These are phyloP conservation scores for Lentinus brumalis DNA, from an alignment of 768 basidiomycete species.

Conservation along the genomic window DNA sequence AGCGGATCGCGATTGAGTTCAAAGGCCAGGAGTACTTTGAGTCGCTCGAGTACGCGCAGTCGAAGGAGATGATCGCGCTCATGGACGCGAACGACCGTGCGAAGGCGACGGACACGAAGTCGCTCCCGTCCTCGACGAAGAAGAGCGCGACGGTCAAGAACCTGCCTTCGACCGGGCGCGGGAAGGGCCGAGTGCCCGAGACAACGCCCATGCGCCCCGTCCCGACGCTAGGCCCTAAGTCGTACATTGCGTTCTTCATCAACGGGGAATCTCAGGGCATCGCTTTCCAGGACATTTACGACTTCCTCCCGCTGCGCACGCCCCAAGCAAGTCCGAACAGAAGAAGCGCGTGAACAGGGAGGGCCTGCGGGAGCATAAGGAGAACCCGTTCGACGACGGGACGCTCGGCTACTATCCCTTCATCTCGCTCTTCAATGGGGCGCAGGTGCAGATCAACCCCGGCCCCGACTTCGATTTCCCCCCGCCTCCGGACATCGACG, in stretches of 20 bases:
- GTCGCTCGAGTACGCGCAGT: conserved; percentile 82
- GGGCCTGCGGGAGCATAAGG: conserved; percentile 68
- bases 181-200: conserved; percentile 38
- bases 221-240: conserved; percentile 63
- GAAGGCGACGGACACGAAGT: conserved; percentile 56
- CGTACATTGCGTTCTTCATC: conserved; percentile 85
- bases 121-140: conserved; percentile 60
- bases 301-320: conserved; percentile 81
- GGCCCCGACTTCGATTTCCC: conserved; percentile 85
- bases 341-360: conserved; percentile 65
- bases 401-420: conserved; percentile 95
- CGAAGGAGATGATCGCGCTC: conserved; percentile 90
- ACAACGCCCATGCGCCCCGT: conserved; percentile 53
- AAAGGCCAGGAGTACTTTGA: conserved; percentile 99
- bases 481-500: conserved; percentile 79
- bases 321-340: conserved; percentile 66
- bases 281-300: conserved; percentile 88
- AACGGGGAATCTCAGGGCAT: conserved; percentile 84
- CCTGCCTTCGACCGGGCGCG: conserved; percentile 58
- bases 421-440: conserved; percentile 91
- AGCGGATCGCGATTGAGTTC: conserved; percentile 91
- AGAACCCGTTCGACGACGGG: conserved; percentile 92
- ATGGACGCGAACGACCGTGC: conserved; percentile 67
- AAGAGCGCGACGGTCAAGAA: conserved; percentile 70
- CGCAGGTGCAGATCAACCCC: conserved; percentile 80